Evolutionary conservation across 352 stramenopile genomes (phyloP), one percentile per base, ranked within the genome.

Genomic region (Pythium aquatile): DNA sequence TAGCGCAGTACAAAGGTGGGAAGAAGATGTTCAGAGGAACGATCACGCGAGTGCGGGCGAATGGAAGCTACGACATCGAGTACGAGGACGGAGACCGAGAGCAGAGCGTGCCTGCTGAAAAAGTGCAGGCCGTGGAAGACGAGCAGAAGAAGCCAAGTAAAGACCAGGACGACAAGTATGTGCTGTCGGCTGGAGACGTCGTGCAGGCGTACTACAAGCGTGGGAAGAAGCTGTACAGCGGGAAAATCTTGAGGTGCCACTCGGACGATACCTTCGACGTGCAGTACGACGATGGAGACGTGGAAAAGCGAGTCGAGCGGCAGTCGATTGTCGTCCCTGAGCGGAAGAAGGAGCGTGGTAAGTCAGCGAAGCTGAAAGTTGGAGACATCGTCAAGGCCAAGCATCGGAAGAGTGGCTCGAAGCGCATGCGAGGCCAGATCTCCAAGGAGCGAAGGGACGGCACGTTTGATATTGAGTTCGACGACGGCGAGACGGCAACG

Each of bases 21-120:
- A 75, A 73, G 16, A 79, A 72, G 40, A 58, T 72, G 17, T 92
- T 80, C 57, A 10, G 53, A 13, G 83, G 83, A 3, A 77, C 76
- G 57, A 84, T 94, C 40, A 75, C 70, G 13, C 59, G 60, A 6
- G 69, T 78, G 0, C 71, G 90, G 56, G 55, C 58, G 13, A 75
- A 93, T 48, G 74, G 72, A 6, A 92, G 78, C 5, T 86, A 76
- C 55, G 83, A 90, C 30, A 63, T 94, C 61, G 10, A 66, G 32
- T 94, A 90, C 49, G 74, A 88, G 0, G 79, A 89, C 49, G 85
- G 78, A 17, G 75, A 88, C 32, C 57, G 72, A 17, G 83, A 92
- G 66, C 2, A 13, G 28, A 2, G 30, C 20, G 35, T 26, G 40
- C 5, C 29, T 10, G 3, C 24, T 29, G 51, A 66, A 8, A 61